Evolutionary conservation across 257 asterid genomes (phyloP).

Genomic region (Ilex aquifolium): DNA sequence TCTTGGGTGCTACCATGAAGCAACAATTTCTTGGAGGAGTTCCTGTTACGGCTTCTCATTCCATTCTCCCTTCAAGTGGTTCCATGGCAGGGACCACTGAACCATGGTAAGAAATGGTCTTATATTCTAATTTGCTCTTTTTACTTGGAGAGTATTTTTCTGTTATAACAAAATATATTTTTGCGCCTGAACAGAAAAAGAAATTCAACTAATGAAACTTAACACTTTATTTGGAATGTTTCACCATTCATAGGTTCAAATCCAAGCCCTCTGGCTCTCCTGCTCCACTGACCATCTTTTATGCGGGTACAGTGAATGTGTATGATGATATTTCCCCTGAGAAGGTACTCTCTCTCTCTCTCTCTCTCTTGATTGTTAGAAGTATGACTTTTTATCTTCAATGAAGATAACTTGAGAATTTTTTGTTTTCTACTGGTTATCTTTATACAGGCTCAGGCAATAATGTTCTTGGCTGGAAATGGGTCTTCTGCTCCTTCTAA

Average conservation of each 20-base stretch:
- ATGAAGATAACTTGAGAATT: neutral
- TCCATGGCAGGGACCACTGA: conserved; percentile 39
- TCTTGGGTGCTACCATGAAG: conserved; percentile 27
- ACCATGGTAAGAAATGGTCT: conserved; percentile 36
- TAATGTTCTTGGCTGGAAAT: conserved; percentile 66
- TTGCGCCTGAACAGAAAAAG: no score
- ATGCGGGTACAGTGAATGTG: conserved; percentile 64
- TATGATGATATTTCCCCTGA: conserved; percentile 71
- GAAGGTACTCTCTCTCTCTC: conserved; percentile 38
- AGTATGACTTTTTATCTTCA: neutral
- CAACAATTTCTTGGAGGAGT: conserved; percentile 44
- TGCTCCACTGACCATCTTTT: conserved; percentile 72
- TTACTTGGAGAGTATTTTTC: neutral
- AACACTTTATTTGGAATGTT: conserved; percentile 1
- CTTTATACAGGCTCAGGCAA: conserved; percentile 68
- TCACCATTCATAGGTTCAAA: conserved; percentile 30
- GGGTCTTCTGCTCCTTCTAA: conserved; percentile 25
- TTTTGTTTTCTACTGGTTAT: neutral
- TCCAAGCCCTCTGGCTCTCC: conserved; percentile 33
- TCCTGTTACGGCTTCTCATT: conserved; percentile 31
- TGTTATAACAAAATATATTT: no score
- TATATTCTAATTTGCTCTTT: neutral
- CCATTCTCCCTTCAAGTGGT: conserved; percentile 26
- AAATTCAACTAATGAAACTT: neutral
- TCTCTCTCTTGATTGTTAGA: neutral